A percentile compares a stretch with the other conserved stretches of the same genome.
Evolutionary conservation across 2,329 filamentous ascomycete genomes (phyloP).

Genomic region (Cladosporium sp.): DNA sequence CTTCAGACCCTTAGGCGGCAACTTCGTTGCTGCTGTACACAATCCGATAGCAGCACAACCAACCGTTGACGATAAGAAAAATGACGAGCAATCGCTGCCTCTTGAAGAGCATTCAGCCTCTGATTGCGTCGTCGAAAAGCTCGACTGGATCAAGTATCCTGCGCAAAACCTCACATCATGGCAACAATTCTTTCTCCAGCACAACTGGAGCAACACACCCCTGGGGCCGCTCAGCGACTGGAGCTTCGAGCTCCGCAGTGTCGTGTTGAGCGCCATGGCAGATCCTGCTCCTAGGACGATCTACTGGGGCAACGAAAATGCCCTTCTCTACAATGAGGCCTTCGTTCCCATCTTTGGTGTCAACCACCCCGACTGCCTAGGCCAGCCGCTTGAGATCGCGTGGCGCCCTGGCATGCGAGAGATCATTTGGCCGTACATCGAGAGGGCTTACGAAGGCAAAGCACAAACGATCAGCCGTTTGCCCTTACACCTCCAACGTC

Average conservation of each 20-base stretch:
- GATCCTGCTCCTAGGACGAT: constrained; percentile 13
- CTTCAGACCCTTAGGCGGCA: background rate
- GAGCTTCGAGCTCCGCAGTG: constrained; percentile 17
- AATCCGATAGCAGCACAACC: background rate
- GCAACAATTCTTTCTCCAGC: constrained; percentile 3
- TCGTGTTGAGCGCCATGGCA: constrained; percentile 20
- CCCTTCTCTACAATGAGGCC: constrained; percentile 34
- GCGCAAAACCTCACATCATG: background rate
- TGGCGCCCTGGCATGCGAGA: constrained; percentile 11
- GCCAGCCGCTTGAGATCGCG: constrained; percentile 10
- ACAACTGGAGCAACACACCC: constrained; percentile 4
- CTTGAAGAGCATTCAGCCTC: constrained; percentile 10
- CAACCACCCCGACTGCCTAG: constrained; percentile 21
- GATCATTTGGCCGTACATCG: background rate
- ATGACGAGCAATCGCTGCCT: background rate
- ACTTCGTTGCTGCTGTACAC: background rate
- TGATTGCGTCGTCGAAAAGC: constrained; percentile 14
- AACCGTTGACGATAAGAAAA: background rate
- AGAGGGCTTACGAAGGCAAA: constrained; percentile 3
- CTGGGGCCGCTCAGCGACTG: constrained; percentile 15
- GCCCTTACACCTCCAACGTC: constrained; percentile 12
- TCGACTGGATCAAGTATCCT: constrained; percentile 8
- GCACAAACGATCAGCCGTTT: constrained; percentile 17
- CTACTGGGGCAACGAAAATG: constrained; percentile 27
- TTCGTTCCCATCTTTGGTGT: constrained; percentile 28